phyloP scores from a whole-genome alignment of 768 basidiomycete genomes.

The Trametes villosa region DNA sequence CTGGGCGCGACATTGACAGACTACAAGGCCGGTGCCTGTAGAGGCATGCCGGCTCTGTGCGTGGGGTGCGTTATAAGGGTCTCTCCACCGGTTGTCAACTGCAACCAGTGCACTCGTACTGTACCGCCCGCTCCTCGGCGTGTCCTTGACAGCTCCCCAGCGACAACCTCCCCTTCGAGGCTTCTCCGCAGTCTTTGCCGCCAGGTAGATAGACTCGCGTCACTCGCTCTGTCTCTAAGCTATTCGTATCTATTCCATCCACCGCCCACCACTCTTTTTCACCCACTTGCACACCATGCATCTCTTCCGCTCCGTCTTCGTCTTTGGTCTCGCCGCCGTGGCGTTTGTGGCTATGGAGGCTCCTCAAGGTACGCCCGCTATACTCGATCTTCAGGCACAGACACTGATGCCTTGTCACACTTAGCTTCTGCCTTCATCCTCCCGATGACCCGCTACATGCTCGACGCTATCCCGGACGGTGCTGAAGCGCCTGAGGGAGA shows the following conservation, averaged over 20 bases:
- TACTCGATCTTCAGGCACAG: neutral
- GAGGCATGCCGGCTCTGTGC: neutral
- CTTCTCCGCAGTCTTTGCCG: constrained; percentile 6
- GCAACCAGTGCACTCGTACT: constrained; percentile 18
- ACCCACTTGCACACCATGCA: constrained; percentile 11
- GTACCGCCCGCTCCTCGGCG: constrained; percentile 7
- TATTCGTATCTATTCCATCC: constrained; percentile 27
- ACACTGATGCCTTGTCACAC: neutral
- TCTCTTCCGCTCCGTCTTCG: constrained; percentile 28
- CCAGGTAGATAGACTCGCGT: constrained; percentile 1
- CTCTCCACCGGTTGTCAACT: constrained; percentile 9
- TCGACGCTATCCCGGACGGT: constrained; percentile 18
- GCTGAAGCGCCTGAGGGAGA: neutral
- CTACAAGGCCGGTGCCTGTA: constrained; percentile 4
- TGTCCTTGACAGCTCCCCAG: constrained; percentile 4
- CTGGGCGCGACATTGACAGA: constrained; percentile 3
- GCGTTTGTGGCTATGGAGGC: constrained; percentile 8
- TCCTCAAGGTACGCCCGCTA: constrained; percentile 2
- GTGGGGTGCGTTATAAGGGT: constrained; percentile 6
- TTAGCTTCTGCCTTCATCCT: constrained; percentile 17
- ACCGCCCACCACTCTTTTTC: constrained; percentile 20
- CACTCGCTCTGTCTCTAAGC: constrained; percentile 13
- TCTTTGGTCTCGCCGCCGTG: constrained; percentile 21
- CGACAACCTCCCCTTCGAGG: neutral
- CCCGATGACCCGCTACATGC: constrained; percentile 20